Evolutionary conservation across 306 rosid genomes (phyloP), one percentile per base, ranked within the genome.

Genomic region (Castanospermum australe): DNA sequence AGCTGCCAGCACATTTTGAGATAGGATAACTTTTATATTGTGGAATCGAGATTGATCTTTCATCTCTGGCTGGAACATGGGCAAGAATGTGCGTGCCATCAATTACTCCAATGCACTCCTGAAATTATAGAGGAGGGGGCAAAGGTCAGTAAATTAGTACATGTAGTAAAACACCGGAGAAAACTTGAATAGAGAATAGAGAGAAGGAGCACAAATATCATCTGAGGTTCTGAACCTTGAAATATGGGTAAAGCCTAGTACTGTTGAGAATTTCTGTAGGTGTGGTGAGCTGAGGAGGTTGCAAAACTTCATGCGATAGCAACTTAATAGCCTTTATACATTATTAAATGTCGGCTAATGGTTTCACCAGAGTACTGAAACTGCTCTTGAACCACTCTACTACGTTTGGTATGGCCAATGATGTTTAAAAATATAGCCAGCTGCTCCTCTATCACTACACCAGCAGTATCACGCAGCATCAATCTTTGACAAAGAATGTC

Each of bases 361-460:
- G 98, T 93, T 91, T 93, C 97, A 24, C 98, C 98, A 0, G 98
- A 93, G 84, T 93, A 93, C 77, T 85, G 96, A 85, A 91, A 93
- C 51, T 92, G 79, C 84, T 93, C 98, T 81, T 91, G 98, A 65
- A 93, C 88, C 66, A 89, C 93, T 75, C 96, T 85, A 56, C 89
- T 93, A 6, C 96, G 96, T 62, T 91, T 92, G 55, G 89, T 93
- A 38, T 91, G 96, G 62, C 98, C 98, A 81, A 89, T 71, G 33
- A 93, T 82, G 65, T 89, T 91, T 68, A 93, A 79, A 79, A 93
- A 93, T 20, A 93, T 93, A 35, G 93, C 94, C 60, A 93, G 74
- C 76, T 93, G 98, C 73, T 93, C 96, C 86, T 93, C 98, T 80
- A 93, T 93, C 92, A 88, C 79, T 69, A 93, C 94, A 48, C 98